phyloP scores from a whole-genome alignment of 2,329 filamentous ascomycete species.

The Neofusicoccum umdonicola region DNA sequence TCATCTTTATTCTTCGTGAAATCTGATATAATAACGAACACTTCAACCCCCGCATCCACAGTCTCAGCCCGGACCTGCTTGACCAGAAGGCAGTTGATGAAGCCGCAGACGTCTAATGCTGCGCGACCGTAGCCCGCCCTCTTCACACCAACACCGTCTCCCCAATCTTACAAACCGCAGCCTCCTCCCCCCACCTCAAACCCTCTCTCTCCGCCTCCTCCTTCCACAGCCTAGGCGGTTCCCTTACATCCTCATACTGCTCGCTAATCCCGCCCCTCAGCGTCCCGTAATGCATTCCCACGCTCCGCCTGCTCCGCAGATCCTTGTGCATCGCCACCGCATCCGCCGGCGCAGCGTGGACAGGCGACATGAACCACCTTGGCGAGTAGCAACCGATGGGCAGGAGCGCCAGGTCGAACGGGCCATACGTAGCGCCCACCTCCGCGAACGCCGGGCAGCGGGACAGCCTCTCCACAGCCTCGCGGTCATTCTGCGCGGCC shows the following conservation, averaged over 20 bases:
- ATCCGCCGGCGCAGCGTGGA: constrained; percentile 50
- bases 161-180: constrained; percentile 46
- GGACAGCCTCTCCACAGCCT: constrained; percentile 35
- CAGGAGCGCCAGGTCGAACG: constrained; percentile 50
- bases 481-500: constrained; percentile 28
- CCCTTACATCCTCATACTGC: constrained; percentile 50
- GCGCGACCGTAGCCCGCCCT: too few relatives aligned
- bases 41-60: too few relatives aligned
- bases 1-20: background rate
- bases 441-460: constrained; percentile 50
- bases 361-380: constrained; percentile 42
- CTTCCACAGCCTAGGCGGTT: constrained; percentile 47
- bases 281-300: constrained; percentile 55
- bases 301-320: constrained; percentile 45
- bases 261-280: constrained; percentile 45
- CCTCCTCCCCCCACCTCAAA: constrained; percentile 37
- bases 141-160: constrained; percentile 44
- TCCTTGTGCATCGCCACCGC: constrained; percentile 49
- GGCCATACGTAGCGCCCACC: constrained; percentile 46
- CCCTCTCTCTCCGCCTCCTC: constrained; percentile 44
- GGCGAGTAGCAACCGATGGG: constrained; percentile 51
- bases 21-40: background rate
- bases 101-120: too few relatives aligned
- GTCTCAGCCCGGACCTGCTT: too few relatives aligned
- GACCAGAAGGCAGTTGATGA: too few relatives aligned